Conservation (phyloP, 192 early-diverging fungal species). For the Chytriomyces sp. region DNA sequence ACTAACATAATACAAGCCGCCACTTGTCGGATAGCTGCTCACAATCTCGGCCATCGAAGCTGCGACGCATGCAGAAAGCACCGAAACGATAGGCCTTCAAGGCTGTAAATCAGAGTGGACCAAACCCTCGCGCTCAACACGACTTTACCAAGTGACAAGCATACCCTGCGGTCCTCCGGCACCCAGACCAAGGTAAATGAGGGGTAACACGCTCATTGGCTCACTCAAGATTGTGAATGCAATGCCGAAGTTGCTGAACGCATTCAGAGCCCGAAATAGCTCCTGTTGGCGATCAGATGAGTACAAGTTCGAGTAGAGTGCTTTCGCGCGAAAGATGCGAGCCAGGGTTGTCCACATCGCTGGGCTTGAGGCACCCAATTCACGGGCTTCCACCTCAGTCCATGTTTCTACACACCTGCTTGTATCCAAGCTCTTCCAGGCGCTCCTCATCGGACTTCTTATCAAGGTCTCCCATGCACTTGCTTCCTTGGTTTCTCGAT, state of each 20-base stretch:
- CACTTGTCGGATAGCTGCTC: conserved; percentile 20
- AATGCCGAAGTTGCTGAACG: conserved; percentile 24
- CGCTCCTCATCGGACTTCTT: conserved; percentile 10
- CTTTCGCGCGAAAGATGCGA: background rate
- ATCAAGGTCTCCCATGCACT: background rate
- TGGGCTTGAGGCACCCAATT: background rate
- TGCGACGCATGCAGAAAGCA: conserved; percentile 2
- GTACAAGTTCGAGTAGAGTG: background rate
- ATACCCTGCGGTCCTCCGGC: conserved; percentile 22
- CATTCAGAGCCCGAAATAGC: conserved; percentile 10
- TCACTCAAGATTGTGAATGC: conserved; percentile 7
- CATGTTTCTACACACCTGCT: background rate
- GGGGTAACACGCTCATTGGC: conserved; percentile 16
- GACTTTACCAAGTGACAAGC: conserved; percentile 5
- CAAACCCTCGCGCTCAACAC: background rate
- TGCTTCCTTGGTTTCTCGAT: background rate
- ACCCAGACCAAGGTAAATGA: conserved; percentile 6
- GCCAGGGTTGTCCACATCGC: background rate
- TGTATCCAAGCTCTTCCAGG: conserved; percentile 15
- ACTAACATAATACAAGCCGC: conserved; percentile 23
- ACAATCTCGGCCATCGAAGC: conserved; percentile 23
- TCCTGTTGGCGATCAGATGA: background rate
- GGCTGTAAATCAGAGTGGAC: background rate
- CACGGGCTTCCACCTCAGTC: background rate
- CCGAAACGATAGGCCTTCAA: conserved; percentile 5